Percentiles rank a stretch among this genome's conserved stretches.
These are phyloP conservation scores for Alternaria ventricosa DNA, from an alignment of 2,329 filamentous ascomycete genomes.

Conservation along the genomic window DNA sequence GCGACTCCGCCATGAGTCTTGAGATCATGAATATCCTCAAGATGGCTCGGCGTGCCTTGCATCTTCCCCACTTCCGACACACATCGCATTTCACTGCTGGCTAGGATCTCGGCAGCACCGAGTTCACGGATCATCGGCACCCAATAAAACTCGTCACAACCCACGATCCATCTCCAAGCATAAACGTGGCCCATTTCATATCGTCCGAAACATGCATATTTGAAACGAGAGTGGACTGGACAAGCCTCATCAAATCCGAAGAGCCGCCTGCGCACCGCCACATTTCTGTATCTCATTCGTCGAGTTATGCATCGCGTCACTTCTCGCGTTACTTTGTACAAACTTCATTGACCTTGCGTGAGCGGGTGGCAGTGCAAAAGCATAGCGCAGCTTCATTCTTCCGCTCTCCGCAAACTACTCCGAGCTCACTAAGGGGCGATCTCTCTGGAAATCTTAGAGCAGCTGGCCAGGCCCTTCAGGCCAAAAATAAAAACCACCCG, in stretches of 20 bases:
- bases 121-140: background rate
- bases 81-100: background rate
- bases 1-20: too few species aligned
- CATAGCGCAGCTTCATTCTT: background rate
- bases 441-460: constrained; percentile 5
- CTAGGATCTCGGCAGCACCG: constrained; percentile 2
- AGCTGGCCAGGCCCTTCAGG: constrained; percentile 3
- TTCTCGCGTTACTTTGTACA: too few species aligned
- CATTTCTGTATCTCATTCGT: background rate
- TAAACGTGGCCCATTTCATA: constrained; percentile 7
- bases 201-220: constrained; percentile 6
- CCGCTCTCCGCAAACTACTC: constrained; percentile 7
- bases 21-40: background rate
- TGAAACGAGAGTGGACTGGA: constrained; percentile 3
- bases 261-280: background rate
- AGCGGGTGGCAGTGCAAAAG: constrained; percentile 1
- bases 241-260: constrained; percentile 2
- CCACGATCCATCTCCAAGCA: background rate
- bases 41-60: background rate
- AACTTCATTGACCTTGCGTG: background rate
- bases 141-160: background rate
- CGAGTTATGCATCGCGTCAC: background rate
- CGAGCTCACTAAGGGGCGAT: constrained; percentile 10
- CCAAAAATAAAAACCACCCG: constrained; percentile 9
- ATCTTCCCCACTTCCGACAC: background rate